Evolutionary conservation across 805 yeast species (phyloP).

Genomic region (Wickerhamiella slavikovae): DNA sequence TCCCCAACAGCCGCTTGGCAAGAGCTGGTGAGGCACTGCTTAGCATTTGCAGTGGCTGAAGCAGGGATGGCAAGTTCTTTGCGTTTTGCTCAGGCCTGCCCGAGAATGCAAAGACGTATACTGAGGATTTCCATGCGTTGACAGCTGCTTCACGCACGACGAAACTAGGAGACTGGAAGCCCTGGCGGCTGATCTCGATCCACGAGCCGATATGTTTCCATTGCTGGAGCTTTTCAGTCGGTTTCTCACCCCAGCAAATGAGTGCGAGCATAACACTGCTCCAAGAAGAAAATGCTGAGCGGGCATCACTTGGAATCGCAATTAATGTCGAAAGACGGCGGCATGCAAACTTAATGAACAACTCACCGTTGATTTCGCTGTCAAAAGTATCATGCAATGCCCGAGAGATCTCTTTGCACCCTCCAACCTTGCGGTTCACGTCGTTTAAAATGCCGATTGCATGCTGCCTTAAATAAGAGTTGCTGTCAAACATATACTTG

Average conservation of each 20-base stretch:
- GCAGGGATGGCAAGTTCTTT: conserved; percentile 2
- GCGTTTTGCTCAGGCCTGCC: conserved; percentile 2
- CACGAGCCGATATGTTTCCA: conserved; percentile 4
- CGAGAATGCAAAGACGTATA: conserved; percentile 4
- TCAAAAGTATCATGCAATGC: conserved; percentile 1
- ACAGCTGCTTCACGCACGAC: conserved; percentile 3
- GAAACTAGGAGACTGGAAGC: conserved; percentile 2
- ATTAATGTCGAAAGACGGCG: conserved; percentile 1
- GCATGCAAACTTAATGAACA: not conserved
- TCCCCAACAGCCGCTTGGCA: not conserved
- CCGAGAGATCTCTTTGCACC: not conserved
- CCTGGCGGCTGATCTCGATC: conserved; percentile 6
- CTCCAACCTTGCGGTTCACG: not conserved
- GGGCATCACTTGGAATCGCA: conserved; percentile 3
- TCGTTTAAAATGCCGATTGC: conserved; percentile 2
- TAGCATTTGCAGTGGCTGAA: conserved; percentile 4
- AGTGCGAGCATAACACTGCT: conserved; percentile 1
- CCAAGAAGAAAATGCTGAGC: conserved; percentile 3
- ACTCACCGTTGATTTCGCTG: not conserved
- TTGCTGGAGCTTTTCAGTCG: conserved; percentile 2
- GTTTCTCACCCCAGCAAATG: conserved; percentile 1
- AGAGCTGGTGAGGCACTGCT: not conserved
- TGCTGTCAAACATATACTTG: conserved; percentile 2
- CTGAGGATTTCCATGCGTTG: conserved; percentile 6
- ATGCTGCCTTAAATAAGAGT: conserved; percentile 4